Evolutionary conservation across 306 rosid genomes (phyloP).

Genomic region (Vicia villosa): DNA sequence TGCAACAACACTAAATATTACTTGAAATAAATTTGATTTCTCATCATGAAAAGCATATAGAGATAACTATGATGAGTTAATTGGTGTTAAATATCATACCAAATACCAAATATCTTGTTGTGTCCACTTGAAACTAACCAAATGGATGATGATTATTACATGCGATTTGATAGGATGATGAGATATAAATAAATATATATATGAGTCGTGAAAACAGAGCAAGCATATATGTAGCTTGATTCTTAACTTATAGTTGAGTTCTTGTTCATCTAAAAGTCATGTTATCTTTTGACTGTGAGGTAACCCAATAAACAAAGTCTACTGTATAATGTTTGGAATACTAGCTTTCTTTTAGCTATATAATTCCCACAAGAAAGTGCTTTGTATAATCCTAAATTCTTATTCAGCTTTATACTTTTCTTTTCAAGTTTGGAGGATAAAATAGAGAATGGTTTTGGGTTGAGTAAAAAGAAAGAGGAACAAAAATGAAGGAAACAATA

Average conservation of each 20-base stretch:
- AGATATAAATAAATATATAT: neutral
- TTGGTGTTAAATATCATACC: too few species aligned
- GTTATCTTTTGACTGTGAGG: neutral
- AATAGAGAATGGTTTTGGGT: too few species aligned
- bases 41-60: neutral
- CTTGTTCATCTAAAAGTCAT: neutral
- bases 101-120: slow-evolving; percentile 12
- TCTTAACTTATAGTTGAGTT: neutral
- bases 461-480: too few species aligned
- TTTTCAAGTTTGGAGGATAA: too few species aligned
- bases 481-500: too few species aligned
- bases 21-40: neutral
- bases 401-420: too few species aligned
- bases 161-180: neutral
- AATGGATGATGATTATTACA: slow-evolving; percentile 18
- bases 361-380: too few species aligned
- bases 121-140: neutral
- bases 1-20: neutral
- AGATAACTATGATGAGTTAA: too few species aligned
- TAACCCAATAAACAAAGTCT: neutral
- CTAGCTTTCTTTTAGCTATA: too few species aligned
- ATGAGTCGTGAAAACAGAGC: neutral
- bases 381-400: too few species aligned
- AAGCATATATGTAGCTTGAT: neutral
- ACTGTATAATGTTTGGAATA: neutral